A percentile compares a stretch with the other conserved stretches of the same genome.
Conservation (phyloP, 2,329 filamentous ascomycete genomes). For the Chrysosphaeria jannelii region DNA sequence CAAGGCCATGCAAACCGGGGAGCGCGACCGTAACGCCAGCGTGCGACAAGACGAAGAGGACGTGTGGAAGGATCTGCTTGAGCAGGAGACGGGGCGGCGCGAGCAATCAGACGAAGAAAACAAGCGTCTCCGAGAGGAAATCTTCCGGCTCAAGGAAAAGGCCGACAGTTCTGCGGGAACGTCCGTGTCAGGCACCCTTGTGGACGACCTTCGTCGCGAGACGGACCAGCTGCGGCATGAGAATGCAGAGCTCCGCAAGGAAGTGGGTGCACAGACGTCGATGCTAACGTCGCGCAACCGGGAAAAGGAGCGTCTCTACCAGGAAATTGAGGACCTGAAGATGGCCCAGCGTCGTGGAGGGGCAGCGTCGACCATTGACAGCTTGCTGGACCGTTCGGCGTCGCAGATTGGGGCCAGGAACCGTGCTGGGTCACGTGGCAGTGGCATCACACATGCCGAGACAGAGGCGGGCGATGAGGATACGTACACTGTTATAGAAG, state of each 20-base stretch:
- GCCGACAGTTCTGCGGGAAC: constrained; percentile 13
- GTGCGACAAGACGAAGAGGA: constrained; percentile 34
- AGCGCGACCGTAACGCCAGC: constrained; percentile 18
- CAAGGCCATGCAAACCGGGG: constrained; percentile 19
- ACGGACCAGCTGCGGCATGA: constrained; percentile 61
- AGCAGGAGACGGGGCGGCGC: constrained; percentile 66
- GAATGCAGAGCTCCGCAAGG: constrained; percentile 69
- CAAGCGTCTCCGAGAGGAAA: constrained; percentile 52
- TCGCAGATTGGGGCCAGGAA: constrained; percentile 44
- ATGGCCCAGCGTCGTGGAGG: constrained; percentile 50
- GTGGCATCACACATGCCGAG: constrained; percentile 28
- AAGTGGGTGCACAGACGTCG: constrained; percentile 83
- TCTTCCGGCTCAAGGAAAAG: constrained; percentile 40
- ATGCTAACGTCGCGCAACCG: constrained; percentile 92
- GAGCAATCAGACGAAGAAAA: constrained; percentile 84
- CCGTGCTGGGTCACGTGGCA: constrained; percentile 44
- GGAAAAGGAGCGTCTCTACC: constrained; percentile 80
- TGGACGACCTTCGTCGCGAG: constrained; percentile 43
- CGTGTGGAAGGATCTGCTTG: constrained; percentile 83
- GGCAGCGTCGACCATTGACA: constrained; percentile 44
- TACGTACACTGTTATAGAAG: too few species aligned
- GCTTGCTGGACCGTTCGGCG: constrained; percentile 77
- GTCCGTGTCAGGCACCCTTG: constrained; percentile 31
- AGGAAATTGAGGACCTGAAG: constrained; percentile 92
- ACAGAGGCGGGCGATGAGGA: constrained; percentile 32